Evolutionary conservation across 2,329 filamentous ascomycete genomes (phyloP).

Genomic region (Alternaria longipes): DNA sequence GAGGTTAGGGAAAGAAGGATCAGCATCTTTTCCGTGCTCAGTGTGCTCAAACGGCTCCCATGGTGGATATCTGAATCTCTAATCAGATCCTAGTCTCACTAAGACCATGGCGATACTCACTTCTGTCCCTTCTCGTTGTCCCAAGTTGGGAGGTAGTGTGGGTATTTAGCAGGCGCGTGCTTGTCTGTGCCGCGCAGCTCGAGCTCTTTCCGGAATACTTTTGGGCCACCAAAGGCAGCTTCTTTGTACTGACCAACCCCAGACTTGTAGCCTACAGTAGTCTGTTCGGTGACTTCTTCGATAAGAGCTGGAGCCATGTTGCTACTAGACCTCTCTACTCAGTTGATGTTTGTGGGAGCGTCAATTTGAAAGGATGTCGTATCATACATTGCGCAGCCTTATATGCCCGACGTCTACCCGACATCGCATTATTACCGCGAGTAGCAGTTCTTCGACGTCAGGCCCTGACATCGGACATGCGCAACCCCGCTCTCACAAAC

Average conservation of each 20-base stretch:
- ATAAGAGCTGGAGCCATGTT: constrained; percentile 57
- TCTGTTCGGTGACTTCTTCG: constrained; percentile 43
- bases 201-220: constrained; percentile 58
- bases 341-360: neutral
- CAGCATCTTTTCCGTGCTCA: constrained; percentile 79
- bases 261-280: constrained; percentile 41
- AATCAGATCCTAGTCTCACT: constrained; percentile 7
- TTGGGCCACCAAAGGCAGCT: constrained; percentile 55
- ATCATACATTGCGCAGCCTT: constrained; percentile 8
- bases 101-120: neutral
- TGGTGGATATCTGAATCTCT: constrained; percentile 64
- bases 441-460: constrained; percentile 6
- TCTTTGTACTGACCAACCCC: constrained; percentile 53
- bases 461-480: neutral
- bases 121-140: constrained; percentile 60
- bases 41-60: constrained; percentile 75
- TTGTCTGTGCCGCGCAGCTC: constrained; percentile 64
- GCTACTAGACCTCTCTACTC: neutral
- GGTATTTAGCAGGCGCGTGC: constrained; percentile 68
- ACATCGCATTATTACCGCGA: constrained; percentile 4
- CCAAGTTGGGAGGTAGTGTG: constrained; percentile 78
- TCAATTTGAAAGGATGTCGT: neutral
- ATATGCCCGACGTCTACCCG: constrained; percentile 15
- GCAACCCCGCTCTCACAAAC: constrained; percentile 23
- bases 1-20: constrained; percentile 73